Base-by-base conservation (phyloP, 2,329 filamentous ascomycete species). In the Aspergillus brasiliensis region DNA sequence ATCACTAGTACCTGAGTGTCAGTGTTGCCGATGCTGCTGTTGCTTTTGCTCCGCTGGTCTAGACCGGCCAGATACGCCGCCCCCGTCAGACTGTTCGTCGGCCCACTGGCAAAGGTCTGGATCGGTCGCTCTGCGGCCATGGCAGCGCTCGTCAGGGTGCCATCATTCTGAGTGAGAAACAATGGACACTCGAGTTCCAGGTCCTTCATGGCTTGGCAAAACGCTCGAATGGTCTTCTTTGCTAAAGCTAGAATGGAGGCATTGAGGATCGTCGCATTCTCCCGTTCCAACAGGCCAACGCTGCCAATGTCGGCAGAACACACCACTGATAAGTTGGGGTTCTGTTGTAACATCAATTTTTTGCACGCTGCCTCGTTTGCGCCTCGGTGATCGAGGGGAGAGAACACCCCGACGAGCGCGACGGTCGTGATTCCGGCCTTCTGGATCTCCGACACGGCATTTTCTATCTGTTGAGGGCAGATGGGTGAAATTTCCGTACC, bases 401-500 rank as follows among this genome's bases (percentile, higher is more conserved):
- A 84, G 71, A 84, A 87, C 8, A 86, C 80, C 2, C 85, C 84
- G 4, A 82, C 80, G 4, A 88, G 74, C 0, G 86, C 84, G 2
- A 88, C 75, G 40, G 78, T 64, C 11, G 71, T 75, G 54, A 82
- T 71, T 1, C 76, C 76, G 21, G 77, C 76, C 38, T 76, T 74
- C 65, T 77, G 78, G 64, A 82, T 81, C 19, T 75, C 72, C 1
- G 54, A n/a, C 3, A 57, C 62, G 5, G 82, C 81, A 25, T 75
- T 71, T 21, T 60, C 49, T 19, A 59, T 60, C 23, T 63, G 57
- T 2, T 57, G 57, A 5, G 40, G 40, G 4, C 19, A 23, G 3
- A 65, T 21, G 1, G 61, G 55, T 3, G 55, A 19, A 17, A 63
- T 65, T 23, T 63, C 59, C 21, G 61, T 5, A 67, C 74, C 78